Base-by-base conservation (phyloP, 345 rosid genomes). In the Hibiscus syriacus region DNA sequence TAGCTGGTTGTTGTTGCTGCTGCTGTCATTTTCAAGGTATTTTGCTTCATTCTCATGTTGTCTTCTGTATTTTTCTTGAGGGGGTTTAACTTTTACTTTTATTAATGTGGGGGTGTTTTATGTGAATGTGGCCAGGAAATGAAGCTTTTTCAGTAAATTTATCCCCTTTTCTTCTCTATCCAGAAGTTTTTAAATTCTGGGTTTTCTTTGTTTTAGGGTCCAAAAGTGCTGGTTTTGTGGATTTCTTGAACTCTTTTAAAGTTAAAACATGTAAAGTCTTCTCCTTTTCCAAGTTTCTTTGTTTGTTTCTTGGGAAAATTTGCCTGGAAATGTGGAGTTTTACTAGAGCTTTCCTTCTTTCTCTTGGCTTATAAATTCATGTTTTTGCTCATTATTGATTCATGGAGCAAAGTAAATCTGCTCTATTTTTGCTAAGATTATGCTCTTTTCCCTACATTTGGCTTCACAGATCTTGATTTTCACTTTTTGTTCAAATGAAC, bases 101-200 rank as follows among this genome's bases (percentile, higher is more conserved):
- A 52, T 22, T 52, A 23, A 3, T 4, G n/a, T 25, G n/a, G 30
- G 20, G 5, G n/a, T 50, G 45, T 32, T 50, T 48, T 19, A 4
- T 30, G 27, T 41, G 32, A 30, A 48, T 50, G 56, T 32, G 34
- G 41, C 57, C 3, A 5, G 13, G 6, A 50, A 49, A 66, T 66
- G 39, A 29, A 67, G 16, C 19, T 54, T 65, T 36, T 36, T 36
- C 65, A 49, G 23, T 43, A 14, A 63, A 63, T 25, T 38, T 32
- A 8, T 36, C 19, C 6, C 22, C 8, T 50, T 61, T 9, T 62
- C 48, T 1, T 27, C 25, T 13, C 41, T 14, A 16, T 43, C 67
- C 67, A 3, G 32, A 8, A 69, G 65, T 56, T 30, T 49, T 67
- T 19, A 52, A 58, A 34, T 22, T 66, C 30, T 50, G 2, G 61